Percentiles rank a stretch among this genome's conserved stretches.
Evolutionary conservation across 768 basidiomycete genomes (phyloP).

Genomic region (Lenzites betulinus): DNA sequence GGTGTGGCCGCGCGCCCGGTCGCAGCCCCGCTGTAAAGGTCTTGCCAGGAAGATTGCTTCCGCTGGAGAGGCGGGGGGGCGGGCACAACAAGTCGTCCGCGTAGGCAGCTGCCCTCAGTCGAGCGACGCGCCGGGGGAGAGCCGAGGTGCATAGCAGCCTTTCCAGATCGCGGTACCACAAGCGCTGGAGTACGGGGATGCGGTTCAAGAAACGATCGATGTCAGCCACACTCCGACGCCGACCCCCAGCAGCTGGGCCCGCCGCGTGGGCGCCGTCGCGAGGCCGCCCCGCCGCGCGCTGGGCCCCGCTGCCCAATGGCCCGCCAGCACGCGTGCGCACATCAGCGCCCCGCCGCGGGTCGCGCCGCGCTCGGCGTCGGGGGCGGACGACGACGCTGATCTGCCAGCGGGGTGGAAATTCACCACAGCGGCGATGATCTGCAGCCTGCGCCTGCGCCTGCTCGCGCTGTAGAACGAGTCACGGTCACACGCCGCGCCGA

Average conservation of each 20-base stretch:
- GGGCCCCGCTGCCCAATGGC: not conserved
- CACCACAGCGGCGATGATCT: slow-evolving; percentile 21
- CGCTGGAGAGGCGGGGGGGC: slow-evolving; percentile 29
- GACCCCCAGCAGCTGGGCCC: slow-evolving; percentile 16
- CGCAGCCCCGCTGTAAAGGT: slow-evolving; percentile 23
- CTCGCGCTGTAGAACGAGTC: slow-evolving; percentile 22
- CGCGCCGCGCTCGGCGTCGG: not conserved
- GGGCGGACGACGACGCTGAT: slow-evolving; percentile 18
- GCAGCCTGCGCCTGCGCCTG: not conserved
- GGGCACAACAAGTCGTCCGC: slow-evolving; percentile 31
- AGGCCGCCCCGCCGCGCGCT: not conserved
- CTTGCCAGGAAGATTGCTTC: slow-evolving; percentile 38
- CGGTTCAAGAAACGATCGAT: slow-evolving; percentile 24
- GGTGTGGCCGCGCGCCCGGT: not conserved
- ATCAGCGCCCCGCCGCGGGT: not conserved
- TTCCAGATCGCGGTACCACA: slow-evolving; percentile 19
- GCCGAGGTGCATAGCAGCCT: slow-evolving; percentile 24
- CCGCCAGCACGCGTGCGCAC: not conserved
- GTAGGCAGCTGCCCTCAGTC: too few relatives aligned
- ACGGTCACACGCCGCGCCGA: slow-evolving; percentile 25
- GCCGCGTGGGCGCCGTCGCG: slow-evolving; percentile 15
- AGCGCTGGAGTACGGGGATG: slow-evolving; percentile 9
- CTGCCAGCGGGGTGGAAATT: slow-evolving; percentile 25
- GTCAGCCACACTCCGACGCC: slow-evolving; percentile 23
- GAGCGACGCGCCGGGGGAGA: slow-evolving; percentile 21